phyloP scores from a whole-genome alignment of 2,329 filamentous ascomycete genomes.

The Fusarium sp. region DNA sequence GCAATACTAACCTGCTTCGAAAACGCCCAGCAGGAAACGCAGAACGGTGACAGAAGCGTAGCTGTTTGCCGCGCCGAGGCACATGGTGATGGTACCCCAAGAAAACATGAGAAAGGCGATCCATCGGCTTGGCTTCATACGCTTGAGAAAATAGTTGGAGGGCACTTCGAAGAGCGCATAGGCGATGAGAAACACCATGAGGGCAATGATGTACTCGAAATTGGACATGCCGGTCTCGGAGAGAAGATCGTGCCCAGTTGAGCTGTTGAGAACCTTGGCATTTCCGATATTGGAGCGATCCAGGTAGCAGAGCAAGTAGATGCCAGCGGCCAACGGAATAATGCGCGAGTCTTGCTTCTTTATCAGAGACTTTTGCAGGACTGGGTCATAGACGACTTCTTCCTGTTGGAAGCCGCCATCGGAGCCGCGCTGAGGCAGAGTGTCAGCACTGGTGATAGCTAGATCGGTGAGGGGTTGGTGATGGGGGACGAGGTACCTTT shows the following conservation, averaged over 20 bases:
- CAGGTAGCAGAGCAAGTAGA: constrained; percentile 62
- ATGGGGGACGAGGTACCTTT: constrained; percentile 21
- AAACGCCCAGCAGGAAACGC: constrained; percentile 51
- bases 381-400: constrained; percentile 14
- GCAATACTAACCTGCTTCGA: constrained; percentile 47
- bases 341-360: constrained; percentile 42
- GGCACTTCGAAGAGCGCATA: constrained; percentile 71
- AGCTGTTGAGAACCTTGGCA: constrained; percentile 56
- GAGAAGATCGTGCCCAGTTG: constrained; percentile 51
- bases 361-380: constrained; percentile 18
- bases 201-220: constrained; percentile 71
- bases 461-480: too few species aligned
- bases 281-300: constrained; percentile 67
- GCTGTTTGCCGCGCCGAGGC: constrained; percentile 58
- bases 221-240: constrained; percentile 62
- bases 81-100: constrained; percentile 59
- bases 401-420: constrained; percentile 26
- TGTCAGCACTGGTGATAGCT: constrained; percentile 3
- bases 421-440: constrained; percentile 12
- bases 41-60: constrained; percentile 51
- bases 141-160: constrained; percentile 63
- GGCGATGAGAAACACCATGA: constrained; percentile 58
- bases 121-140: constrained; percentile 65
- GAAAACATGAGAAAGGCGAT: constrained; percentile 52
- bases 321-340: constrained; percentile 42